phyloP scores from a whole-genome alignment of 176 grass and related monocot species.

The Neostapfia colusana region DNA sequence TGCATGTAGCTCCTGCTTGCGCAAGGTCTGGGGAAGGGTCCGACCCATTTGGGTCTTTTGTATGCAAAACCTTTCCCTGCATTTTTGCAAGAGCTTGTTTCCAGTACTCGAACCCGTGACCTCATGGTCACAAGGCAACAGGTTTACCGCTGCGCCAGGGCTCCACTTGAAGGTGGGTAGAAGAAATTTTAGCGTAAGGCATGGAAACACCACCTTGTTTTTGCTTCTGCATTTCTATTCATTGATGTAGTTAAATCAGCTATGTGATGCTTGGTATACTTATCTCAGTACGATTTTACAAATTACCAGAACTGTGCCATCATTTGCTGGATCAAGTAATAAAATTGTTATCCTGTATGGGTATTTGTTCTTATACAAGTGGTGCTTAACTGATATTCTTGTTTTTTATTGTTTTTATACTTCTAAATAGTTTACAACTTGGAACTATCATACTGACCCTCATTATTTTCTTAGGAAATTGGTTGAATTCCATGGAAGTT shows the following conservation, averaged over 20 bases:
- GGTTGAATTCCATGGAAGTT: constrained; percentile 1
- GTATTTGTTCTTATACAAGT: constrained; percentile 7
- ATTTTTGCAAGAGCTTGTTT: too few species aligned
- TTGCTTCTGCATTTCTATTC: background rate
- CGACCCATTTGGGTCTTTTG: too few species aligned
- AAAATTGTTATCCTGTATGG: background rate
- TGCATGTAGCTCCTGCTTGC: too few species aligned
- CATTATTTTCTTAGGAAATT: constrained; percentile 19
- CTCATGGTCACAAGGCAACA: too few species aligned
- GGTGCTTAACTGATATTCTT: background rate
- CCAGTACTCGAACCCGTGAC: too few species aligned
- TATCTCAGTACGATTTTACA: background rate
- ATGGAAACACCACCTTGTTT: background rate
- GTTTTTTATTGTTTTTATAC: constrained; percentile 11
- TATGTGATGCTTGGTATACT: constrained; percentile 10
- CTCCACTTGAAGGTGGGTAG: constrained; percentile 31
- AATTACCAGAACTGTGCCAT: background rate
- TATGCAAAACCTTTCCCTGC: too few species aligned
- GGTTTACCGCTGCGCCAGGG: too few species aligned
- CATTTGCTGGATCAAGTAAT: background rate
- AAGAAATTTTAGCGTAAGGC: constrained; percentile 23
- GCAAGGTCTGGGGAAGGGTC: too few species aligned
- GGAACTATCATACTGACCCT: background rate
- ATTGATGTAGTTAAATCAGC: background rate
- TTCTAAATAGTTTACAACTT: background rate